These are phyloP conservation scores for Climacium dendroides DNA, from an alignment of 225 moss, liverwort and hornwort genomes.

Conservation along the genomic window DNA sequence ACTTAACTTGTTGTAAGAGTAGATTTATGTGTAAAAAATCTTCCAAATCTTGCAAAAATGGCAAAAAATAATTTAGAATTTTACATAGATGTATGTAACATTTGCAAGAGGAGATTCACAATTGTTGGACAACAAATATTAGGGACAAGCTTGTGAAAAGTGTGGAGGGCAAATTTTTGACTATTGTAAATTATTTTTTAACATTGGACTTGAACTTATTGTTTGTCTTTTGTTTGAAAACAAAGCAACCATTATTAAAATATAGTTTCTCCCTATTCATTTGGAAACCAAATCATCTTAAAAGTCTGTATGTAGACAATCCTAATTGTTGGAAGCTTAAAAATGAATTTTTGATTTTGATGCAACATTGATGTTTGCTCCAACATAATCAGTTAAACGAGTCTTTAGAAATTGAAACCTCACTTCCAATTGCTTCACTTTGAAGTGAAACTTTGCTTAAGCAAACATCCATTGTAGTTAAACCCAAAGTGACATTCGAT, in stretches of 20 bases:
- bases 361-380: accelerated
- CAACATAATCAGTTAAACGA: neutral
- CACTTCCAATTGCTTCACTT: neutral
- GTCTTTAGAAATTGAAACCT: neutral
- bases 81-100: neutral
- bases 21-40: accelerated
- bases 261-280: accelerated
- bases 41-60: accelerated
- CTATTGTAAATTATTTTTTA: neutral
- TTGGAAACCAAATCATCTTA: neutral
- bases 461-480: neutral
- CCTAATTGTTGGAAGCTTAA: accelerated
- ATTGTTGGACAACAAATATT: neutral
- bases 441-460: neutral
- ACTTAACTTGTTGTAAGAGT: accelerated
- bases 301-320: neutral
- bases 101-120: neutral
- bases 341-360: accelerated
- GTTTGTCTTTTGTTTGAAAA: neutral
- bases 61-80: neutral
- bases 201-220: neutral
- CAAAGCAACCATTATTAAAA: accelerated
- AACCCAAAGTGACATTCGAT: no score
- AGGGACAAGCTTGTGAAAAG: accelerated
- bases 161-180: neutral